Evolutionary conservation across 2,329 filamentous ascomycete genomes (phyloP).

Genomic region (Pseudogymnoascus sp.): DNA sequence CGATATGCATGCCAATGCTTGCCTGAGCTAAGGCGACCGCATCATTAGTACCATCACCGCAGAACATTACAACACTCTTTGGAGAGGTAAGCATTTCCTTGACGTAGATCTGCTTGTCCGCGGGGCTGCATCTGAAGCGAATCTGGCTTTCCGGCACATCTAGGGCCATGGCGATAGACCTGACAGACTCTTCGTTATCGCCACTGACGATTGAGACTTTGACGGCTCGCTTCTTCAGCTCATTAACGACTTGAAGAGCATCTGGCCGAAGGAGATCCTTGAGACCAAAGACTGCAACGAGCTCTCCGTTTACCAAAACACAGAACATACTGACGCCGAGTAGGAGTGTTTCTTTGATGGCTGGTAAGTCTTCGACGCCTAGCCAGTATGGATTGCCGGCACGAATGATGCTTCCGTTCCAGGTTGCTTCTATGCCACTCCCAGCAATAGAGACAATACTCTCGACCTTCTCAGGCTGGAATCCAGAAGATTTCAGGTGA

Average conservation of each 20-base stretch:
- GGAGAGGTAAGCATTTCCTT: constrained; percentile 6
- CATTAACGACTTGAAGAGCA: constrained; percentile 29
- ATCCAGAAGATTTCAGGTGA: neutral
- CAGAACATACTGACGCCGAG: constrained; percentile 39
- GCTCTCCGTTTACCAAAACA: constrained; percentile 32
- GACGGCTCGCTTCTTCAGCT: constrained; percentile 34
- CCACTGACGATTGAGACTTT: constrained; percentile 43
- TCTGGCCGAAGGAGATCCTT: constrained; percentile 38
- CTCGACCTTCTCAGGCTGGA: neutral
- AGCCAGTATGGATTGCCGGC: constrained; percentile 46
- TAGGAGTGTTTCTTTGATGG: neutral
- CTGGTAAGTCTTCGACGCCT: constrained; percentile 22
- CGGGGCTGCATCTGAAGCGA: constrained; percentile 31
- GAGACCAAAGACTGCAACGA: constrained; percentile 38
- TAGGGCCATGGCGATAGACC: constrained; percentile 31
- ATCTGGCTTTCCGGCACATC: constrained; percentile 31
- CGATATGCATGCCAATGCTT: constrained; percentile 63
- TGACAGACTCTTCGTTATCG: constrained; percentile 42
- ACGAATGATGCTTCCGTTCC: constrained; percentile 26
- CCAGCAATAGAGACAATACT: constrained; percentile 30
- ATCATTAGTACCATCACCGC: constrained; percentile 75
- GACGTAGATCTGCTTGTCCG: constrained; percentile 21
- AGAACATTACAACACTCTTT: constrained; percentile 50
- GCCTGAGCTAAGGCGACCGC: constrained; percentile 65
- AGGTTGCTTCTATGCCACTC: constrained; percentile 36